phyloP scores from a whole-genome alignment of 2,329 filamentous ascomycete species.

The Penicillium italicum region DNA sequence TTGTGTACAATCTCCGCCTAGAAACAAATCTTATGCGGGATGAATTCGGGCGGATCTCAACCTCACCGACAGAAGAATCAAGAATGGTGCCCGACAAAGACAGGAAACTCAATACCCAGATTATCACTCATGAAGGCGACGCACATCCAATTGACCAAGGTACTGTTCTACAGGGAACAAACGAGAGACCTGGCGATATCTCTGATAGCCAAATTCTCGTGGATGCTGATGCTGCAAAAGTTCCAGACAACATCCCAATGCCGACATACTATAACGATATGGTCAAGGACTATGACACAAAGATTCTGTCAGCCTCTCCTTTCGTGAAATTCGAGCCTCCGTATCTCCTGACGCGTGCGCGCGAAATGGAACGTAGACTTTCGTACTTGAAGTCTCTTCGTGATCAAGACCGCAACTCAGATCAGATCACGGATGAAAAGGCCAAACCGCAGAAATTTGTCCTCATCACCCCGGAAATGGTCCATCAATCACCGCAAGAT shows the following conservation, averaged over 20 bases:
- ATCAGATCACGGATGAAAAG: constrained; percentile 57
- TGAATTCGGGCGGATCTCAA: constrained; percentile 80
- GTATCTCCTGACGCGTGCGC: constrained; percentile 84
- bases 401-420: constrained; percentile 57
- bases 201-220: constrained; percentile 16
- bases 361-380: constrained; percentile 83
- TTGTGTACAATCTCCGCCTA: constrained; percentile 94
- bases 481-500: constrained; percentile 74
- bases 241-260: constrained; percentile 75
- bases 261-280: constrained; percentile 94
- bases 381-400: constrained; percentile 77
- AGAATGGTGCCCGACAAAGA: constrained; percentile 7
- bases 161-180: constrained; percentile 15
- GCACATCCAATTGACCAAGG: neutral
- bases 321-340: constrained; percentile 95
- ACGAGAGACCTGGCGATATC: constrained; percentile 17
- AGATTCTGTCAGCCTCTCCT: constrained; percentile 88
- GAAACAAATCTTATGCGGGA: constrained; percentile 93
- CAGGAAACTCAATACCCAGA: constrained; percentile 5
- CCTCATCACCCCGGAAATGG: constrained; percentile 92
- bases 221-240: constrained; percentile 42
- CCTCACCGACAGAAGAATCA: constrained; percentile 51
- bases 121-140: neutral
- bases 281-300: constrained; percentile 88
- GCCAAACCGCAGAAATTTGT: constrained; percentile 70